Evolutionary conservation across 1,284 basidiomycete species (phyloP).

Genomic region (Phellopilus nigrolimitatus): DNA sequence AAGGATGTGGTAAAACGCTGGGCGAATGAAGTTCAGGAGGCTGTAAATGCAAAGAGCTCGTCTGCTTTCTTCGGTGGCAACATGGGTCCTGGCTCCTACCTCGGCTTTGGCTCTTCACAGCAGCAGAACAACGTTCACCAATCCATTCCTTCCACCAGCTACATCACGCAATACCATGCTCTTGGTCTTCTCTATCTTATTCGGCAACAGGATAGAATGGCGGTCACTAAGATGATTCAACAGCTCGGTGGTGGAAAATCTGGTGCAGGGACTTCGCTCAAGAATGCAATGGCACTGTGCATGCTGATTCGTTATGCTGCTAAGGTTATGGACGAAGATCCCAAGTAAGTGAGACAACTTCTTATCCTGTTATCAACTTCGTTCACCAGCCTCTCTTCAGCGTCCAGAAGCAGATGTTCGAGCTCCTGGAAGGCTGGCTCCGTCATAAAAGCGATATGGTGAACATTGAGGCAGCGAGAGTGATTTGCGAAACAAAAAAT

Average conservation of each 20-base stretch:
- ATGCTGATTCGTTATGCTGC: constrained; percentile 98
- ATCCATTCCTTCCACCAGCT: constrained; percentile 80
- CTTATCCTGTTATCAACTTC: constrained; percentile 10
- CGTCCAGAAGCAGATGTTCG: constrained; percentile 88
- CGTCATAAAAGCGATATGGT: constrained; percentile 99
- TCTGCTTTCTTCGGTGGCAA: constrained; percentile 57
- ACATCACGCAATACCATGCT: constrained; percentile 97
- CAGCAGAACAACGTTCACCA: constrained; percentile 58
- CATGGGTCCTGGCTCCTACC: constrained; percentile 52
- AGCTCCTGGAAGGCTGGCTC: constrained; percentile 92
- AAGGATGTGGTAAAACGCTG: constrained; percentile 96
- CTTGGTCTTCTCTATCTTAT: constrained; percentile 93
- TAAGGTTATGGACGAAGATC: constrained; percentile 98
- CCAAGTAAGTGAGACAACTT: constrained; percentile 69
- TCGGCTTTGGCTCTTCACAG: constrained; percentile 63
- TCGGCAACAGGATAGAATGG: constrained; percentile 97
- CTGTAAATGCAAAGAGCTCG: constrained; percentile 85
- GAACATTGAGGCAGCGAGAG: constrained; percentile 97
- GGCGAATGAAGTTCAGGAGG: constrained; percentile 98
- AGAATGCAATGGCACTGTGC: constrained; percentile 98
- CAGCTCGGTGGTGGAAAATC: constrained; percentile 89
- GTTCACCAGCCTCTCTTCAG: constrained; percentile 36
- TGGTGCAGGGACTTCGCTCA: constrained; percentile 75
- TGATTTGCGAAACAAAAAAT: constrained; percentile 93
- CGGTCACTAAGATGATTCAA: constrained; percentile 98